phyloP scores from a whole-genome alignment of 352 stramenopile species.

The Globisporangium splendens region DNA sequence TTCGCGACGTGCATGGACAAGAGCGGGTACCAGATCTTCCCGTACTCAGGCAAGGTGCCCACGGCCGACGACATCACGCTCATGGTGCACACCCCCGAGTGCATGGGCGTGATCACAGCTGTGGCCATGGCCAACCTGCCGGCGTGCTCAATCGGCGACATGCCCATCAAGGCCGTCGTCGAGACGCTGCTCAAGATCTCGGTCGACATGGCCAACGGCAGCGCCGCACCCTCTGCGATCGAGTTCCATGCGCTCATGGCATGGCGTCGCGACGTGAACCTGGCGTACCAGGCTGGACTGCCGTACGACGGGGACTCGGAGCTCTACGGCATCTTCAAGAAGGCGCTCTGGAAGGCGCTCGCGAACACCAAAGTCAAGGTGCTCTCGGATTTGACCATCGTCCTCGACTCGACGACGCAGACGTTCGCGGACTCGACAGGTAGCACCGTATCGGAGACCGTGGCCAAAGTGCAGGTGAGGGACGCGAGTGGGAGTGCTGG shows the following conservation, averaged over 20 bases:
- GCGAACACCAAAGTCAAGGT: conserved; percentile 35
- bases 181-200: conserved; percentile 69
- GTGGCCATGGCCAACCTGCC: conserved; percentile 37
- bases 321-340: conserved; percentile 47
- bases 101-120: conserved; percentile 46
- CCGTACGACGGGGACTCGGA: conserved; percentile 48
- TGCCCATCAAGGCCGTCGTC: conserved; percentile 49
- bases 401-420: conserved; percentile 17
- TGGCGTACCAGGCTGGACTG: conserved; percentile 37
- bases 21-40: conserved; percentile 56
- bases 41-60: conserved; percentile 47
- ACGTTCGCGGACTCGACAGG: conserved; percentile 28
- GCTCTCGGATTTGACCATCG: conserved; percentile 37
- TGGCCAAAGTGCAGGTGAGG: conserved; percentile 22
- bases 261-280: conserved; percentile 50
- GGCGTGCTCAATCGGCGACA: conserved; percentile 44
- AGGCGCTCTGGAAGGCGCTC: conserved; percentile 32
- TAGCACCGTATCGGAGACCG: conserved; percentile 26
- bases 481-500: conserved; percentile 5
- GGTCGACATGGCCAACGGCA: conserved; percentile 27
- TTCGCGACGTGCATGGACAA: conserved; percentile 46
- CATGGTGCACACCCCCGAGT: conserved; percentile 42
- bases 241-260: conserved; percentile 50
- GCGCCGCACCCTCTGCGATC: conserved; percentile 23
- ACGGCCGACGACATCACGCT: conserved; percentile 28